Evolutionary conservation across 139 green algal species (phyloP), one percentile per base, ranked within the genome.

Genomic region (Volvox africanus): DNA sequence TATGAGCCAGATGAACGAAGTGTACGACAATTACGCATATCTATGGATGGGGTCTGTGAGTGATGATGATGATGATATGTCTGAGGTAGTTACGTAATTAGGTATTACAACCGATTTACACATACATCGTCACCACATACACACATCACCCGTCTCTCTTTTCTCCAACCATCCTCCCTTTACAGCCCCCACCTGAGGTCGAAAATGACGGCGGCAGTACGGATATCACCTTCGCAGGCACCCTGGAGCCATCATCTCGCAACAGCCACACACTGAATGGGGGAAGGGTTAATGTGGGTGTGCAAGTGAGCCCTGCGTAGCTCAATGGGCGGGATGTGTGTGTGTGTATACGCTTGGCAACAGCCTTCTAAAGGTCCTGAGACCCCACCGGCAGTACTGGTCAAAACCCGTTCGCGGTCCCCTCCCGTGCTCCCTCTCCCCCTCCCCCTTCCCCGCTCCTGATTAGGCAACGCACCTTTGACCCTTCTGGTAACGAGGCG

Each of bases 191-290:
- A 88, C 82, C 82, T 77, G 86, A 55, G 16, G 75, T n/a, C n/a
- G n/a, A n/a, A n/a, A n/a, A n/a, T n/a, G n/a, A 50, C 9, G 87
- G 30, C 36, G 76, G 69, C 77, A 80, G 32, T 24, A 44, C 20
- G 6, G 21, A n/a, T 2, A 91, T 44, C n/a, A 93, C 87, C 82
- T 92, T 93, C 61, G 91, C 91, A 26, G 91, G 91, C 21, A 90
- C 16, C 0, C 83, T 76, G 26, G 50, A 76, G 61, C 91, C 87
- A 75, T 93, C 91, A 14, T 88, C 85, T 65, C 77, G 75, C 44
- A 86, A 50, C 61, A 84, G 85, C 91, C 91, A 93, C 87, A 93
- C 91, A 36, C 91, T 93, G 91, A n/a, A n/a, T n/a, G 68, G 82
- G 50, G n/a, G 2, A 24, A 18, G 20, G 79, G 37, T 5, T 9